phyloP scores from a whole-genome alignment of 1,284 basidiomycete species.

The Schizophyllum amplum region DNA sequence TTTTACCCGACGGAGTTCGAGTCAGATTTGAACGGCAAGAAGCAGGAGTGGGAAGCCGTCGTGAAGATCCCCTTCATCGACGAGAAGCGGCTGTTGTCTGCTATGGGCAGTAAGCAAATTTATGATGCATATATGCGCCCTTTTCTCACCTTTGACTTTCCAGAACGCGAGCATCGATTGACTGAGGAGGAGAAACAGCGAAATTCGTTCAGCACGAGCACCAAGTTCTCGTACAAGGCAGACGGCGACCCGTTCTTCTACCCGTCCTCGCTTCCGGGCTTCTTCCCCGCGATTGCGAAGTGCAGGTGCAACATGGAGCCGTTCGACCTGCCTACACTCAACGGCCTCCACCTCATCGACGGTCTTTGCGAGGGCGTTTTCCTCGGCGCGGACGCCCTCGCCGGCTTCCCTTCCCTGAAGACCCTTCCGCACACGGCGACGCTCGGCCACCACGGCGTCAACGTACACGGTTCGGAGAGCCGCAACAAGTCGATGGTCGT shows the following conservation, averaged over 20 bases:
- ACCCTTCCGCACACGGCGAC: constrained; percentile 77
- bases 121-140: neutral
- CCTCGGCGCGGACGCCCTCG: constrained; percentile 80
- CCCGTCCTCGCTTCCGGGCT: constrained; percentile 87
- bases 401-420: constrained; percentile 93
- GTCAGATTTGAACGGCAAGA: constrained; percentile 96
- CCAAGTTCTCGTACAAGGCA: constrained; percentile 69
- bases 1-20: constrained; percentile 94
- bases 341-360: constrained; percentile 79
- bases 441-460: constrained; percentile 85
- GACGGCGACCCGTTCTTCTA: constrained; percentile 55
- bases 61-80: constrained; percentile 99
- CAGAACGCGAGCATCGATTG: constrained; percentile 71
- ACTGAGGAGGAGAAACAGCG: constrained; percentile 72
- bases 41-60: constrained; percentile 97
- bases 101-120: constrained; percentile 66
- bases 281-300: constrained; percentile 87
- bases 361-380: constrained; percentile 88
- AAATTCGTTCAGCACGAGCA: constrained; percentile 77
- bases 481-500: constrained; percentile 91
- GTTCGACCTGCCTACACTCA: constrained; percentile 84
- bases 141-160: neutral
- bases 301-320: constrained; percentile 74
- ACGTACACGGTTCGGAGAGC: constrained; percentile 87
- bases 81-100: constrained; percentile 68